Evolutionary conservation across 495 filamentous ascomycete species (phyloP), one percentile per base, ranked within the genome.

Genomic region (Ascodesmis nigricans): DNA sequence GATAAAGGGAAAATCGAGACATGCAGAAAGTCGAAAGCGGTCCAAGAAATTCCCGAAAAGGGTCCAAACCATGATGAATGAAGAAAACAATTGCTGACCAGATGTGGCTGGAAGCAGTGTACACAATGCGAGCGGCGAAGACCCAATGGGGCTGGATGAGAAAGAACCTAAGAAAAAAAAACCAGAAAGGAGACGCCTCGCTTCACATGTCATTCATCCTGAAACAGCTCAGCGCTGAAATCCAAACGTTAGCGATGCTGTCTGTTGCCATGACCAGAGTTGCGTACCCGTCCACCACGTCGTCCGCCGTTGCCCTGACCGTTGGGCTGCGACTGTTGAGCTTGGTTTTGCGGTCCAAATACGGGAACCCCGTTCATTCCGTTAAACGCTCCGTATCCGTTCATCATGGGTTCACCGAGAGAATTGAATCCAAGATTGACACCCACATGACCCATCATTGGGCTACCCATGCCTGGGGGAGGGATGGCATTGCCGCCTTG

Each of bases 271-370:
- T 18, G 14, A 2, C 21, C 10, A n/a, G 42, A 36, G 36, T 36
- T 25, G 48, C 43, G 42, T 42, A 52, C 48, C 43, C 48, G 51
- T 44, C 48, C 48, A 34, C 43, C 40, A 25, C 45, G 41, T 39
- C 47, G 42, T 21, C 43, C 33, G 7, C 43, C 44, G 25, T 40
- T 43, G 8, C 23, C 23, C 3, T 42, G 38, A 21, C 35, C 33
- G n/a, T 47, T 39, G 4, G 11, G 10, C 6, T 20, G 16, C 8
- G 25, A 23, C 5, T 47, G 46, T n/a, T 47, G 44, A 3, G 39
- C 35, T 7, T 47, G 44, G 11, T 45, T 42, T 4, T 47, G 45
- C 5, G 44, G 46, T 5, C 37, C 32, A 35, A 52, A 52, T 16
- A 52, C 37, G 11, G 48, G 48, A 5, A 50, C 34, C 2, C 46